Evolutionary conservation across 441 rosid species (phyloP), one percentile per base, ranked within the genome.

Genomic region (Eruca vesicaria): DNA sequence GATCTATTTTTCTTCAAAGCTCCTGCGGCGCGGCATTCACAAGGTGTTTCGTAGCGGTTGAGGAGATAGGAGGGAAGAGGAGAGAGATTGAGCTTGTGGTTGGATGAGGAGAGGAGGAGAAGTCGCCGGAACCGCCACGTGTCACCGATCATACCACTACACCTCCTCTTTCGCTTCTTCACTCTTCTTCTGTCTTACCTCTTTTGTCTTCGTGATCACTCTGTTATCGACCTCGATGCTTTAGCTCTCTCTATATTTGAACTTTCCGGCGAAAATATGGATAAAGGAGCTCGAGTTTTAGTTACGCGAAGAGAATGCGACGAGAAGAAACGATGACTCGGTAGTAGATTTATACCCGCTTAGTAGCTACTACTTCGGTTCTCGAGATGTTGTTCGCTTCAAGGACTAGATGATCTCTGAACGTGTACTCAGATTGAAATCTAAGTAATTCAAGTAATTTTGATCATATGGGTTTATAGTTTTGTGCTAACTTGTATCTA

Each of bases 341-440:
- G 78, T 77, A 28, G 23, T 92, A 8, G 87, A 89, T 66, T 75
- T 94, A 21, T 90, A 90, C 74, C 94, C 97, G 3, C 89, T 94
- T 10, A 81, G 87, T 53, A 64, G 83, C 80, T 92, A 94, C 81
- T 94, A 88, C 82, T 94, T 94, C 60, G 92, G 97, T 50, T 87
- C 92, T 21, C 88, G 87, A 82, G 91, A 86, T 1, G 81, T 90
- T 45, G 66, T 88, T 73, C 78, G 81, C 45, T 73, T 84, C 66
- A 88, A 82, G 84, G 88, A 92, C 28, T 92, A 92, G 82, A 80
- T 86, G 36, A 12, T 82, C 53, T 69, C 78, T 32, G 96, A 89
- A 79, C 97, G 90, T 36, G 23, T 86, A 26, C 69, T 52, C 23
- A 88, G 98, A 81, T 75, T 94, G 82, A 89, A 90, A 82, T 85